Evolutionary conservation across 2,329 filamentous ascomycete species (phyloP), one percentile per base, ranked within the genome.

Genomic region (Colletotrichum viniferum): DNA sequence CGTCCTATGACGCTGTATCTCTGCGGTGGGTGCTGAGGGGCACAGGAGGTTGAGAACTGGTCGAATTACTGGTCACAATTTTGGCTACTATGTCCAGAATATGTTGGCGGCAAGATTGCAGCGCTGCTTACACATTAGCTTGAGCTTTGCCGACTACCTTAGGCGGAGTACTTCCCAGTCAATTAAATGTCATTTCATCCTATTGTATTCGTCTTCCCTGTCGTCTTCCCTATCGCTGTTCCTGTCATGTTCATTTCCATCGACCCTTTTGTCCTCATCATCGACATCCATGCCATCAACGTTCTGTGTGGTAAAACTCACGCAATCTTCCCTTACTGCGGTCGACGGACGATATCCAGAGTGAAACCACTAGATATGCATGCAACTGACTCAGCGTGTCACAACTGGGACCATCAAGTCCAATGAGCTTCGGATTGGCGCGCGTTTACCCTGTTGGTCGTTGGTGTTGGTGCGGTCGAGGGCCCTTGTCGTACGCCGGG

Each of bases 161-260:
- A 12, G 43, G n/a, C n/a, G n/a, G 10, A 52, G 43, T 13, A 21
- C 43, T 52, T 13, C 10, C 7, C 10, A 21, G 6, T 13, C 16
- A 52, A 13, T 21, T 21, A 21, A 52, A 52, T 52, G 10, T 21
- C 43, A 3, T 7, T 21, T 18, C n/a, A 12, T 52, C 12, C 1
- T 1, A 7, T 52, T 13, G 1, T 21, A 4, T 3, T 4, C 5
- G 1, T 52, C 43, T 3, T 21, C 0, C 3, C 10, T 21, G n/a
- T 13, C 5, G 10, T 48, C 9, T 7, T 48, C 12, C n/a, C n/a
- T 21, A n/a, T 21, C n/a, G 3, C 12, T 12, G 18, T n/a, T 48
- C 9, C 38, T 48, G 18, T 12, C 2, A 48, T n/a, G 9, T 12
- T n/a, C 18, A 7, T 48, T 48, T 48, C 5, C 38, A 48, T 52